phyloP scores from a whole-genome alignment of 768 basidiomycete species.

The Trametes cinnabarina region DNA sequence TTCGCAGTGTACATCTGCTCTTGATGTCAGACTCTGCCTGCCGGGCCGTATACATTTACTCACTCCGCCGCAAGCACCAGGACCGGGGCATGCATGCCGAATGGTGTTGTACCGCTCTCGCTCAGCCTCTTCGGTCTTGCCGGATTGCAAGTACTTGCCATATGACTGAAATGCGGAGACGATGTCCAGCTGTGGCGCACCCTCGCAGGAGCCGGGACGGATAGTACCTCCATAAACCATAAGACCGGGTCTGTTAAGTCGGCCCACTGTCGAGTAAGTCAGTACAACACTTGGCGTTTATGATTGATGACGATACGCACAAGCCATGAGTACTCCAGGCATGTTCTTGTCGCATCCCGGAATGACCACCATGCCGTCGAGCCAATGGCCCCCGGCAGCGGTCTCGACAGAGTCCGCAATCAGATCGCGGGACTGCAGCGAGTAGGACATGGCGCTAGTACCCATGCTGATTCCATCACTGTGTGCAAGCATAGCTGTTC shows the following conservation, averaged over 20 bases:
- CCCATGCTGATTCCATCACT: slow-evolving; percentile 99
- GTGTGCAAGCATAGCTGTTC: neutral
- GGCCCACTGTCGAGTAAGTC: slow-evolving; percentile 59
- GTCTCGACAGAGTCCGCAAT: slow-evolving; percentile 98
- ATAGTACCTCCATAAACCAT: slow-evolving; percentile 99
- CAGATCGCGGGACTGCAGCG: slow-evolving; percentile 95
- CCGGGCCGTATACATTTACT: slow-evolving; percentile 31
- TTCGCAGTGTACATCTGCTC: slow-evolving; percentile 95
- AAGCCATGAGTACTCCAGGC: slow-evolving; percentile 98
- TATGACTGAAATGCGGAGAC: slow-evolving; percentile 98
- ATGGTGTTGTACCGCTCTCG: slow-evolving; percentile 80
- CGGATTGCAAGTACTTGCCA: slow-evolving; percentile 91
- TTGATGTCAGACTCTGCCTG: slow-evolving; percentile 1
- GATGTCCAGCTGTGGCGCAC: slow-evolving; percentile 85
- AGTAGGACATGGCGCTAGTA: slow-evolving; percentile 89
- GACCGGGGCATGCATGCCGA: slow-evolving; percentile 93
- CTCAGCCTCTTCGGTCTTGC: slow-evolving; percentile 81
- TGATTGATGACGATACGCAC: slow-evolving; percentile 46
- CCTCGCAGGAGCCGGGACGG: slow-evolving; percentile 87
- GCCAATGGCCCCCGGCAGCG: slow-evolving; percentile 94
- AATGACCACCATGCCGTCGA: slow-evolving; percentile 96
- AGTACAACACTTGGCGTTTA: neutral
- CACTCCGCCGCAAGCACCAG: slow-evolving; percentile 97
- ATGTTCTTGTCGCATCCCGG: slow-evolving; percentile 99
- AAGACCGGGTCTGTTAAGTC: slow-evolving; percentile 91